Conservation (phyloP, 768 basidiomycete genomes). For the Serendipita sp. region DNA sequence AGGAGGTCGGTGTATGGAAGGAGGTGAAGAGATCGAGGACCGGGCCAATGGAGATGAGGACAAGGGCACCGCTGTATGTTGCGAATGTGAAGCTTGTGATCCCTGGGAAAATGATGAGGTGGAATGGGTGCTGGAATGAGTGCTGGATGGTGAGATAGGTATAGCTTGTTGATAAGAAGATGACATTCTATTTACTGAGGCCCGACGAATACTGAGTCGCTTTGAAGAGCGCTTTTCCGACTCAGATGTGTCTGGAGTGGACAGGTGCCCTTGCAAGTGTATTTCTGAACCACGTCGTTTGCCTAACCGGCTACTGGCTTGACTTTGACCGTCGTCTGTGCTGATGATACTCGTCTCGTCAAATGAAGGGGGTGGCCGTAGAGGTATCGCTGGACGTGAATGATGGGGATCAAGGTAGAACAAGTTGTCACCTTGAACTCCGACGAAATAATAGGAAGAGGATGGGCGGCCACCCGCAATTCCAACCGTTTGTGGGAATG, state of each 20-base stretch:
- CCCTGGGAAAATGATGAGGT: not conserved
- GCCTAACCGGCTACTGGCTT: not conserved
- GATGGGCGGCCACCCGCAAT: constrained; percentile 93
- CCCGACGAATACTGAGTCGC: constrained; percentile 4
- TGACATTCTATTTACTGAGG: not conserved
- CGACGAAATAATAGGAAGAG: constrained; percentile 97
- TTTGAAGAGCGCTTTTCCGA: not conserved
- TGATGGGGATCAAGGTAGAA: constrained; percentile 74
- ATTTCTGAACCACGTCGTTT: constrained; percentile 1
- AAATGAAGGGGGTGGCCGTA: constrained; percentile 32
- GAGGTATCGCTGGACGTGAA: constrained; percentile 55
- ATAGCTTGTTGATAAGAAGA: not conserved
- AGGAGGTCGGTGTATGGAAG: not conserved
- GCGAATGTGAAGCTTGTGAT: not conserved
- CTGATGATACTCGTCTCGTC: constrained; percentile 7
- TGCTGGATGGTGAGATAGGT: not conserved
- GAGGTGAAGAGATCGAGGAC: not conserved
- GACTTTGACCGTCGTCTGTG: constrained; percentile 2
- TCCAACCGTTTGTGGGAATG: constrained; percentile 88
- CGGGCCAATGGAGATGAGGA: constrained; percentile 3
- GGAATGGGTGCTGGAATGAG: not conserved
- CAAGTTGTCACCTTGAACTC: constrained; percentile 72
- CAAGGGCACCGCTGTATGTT: not conserved
- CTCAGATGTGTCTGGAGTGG: constrained; percentile 3
- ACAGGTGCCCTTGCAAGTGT: not conserved